phyloP scores from a whole-genome alignment of 208 protist species.

The Crithidia thermophila region DNA sequence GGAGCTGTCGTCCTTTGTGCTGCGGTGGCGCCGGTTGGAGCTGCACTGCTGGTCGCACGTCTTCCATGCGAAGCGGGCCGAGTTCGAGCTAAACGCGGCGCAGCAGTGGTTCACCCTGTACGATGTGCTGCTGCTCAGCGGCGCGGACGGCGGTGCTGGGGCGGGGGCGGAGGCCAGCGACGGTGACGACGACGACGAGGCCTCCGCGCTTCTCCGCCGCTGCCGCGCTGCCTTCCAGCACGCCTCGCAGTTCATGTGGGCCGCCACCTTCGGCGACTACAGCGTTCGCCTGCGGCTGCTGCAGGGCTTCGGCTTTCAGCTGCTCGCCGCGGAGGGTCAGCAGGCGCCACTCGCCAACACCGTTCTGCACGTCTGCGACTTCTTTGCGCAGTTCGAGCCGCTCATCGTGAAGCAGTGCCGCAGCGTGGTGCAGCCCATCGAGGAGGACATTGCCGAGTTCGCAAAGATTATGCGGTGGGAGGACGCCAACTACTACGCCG shows the following conservation, averaged over 20 bases:
- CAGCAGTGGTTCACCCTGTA: conserved; percentile 82
- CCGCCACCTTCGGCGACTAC: conserved; percentile 79
- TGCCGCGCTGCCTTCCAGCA: conserved; percentile 56
- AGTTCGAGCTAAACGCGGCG: conserved; percentile 67
- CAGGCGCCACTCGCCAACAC: conserved; percentile 70
- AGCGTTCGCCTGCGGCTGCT: conserved; percentile 64
- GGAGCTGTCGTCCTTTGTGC: conserved; percentile 90
- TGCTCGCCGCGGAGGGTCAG: conserved; percentile 41
- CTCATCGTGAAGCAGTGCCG: conserved; percentile 47
- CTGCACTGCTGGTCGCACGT: conserved; percentile 95
- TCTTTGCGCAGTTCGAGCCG: conserved; percentile 80
- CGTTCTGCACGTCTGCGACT: conserved; percentile 78
- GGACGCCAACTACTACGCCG: conserved; percentile 95
- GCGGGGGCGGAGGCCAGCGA: not conserved
- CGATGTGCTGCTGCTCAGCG: conserved; percentile 64
- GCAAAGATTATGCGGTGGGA: conserved; percentile 93
- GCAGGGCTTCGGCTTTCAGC: conserved; percentile 69
- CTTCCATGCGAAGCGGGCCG: conserved; percentile 82
- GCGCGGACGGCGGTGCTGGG: not conserved
- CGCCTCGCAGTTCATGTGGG: conserved; percentile 84
- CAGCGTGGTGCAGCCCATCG: conserved; percentile 62
- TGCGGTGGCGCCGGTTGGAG: conserved; percentile 97
- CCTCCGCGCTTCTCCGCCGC: conserved; percentile 19
- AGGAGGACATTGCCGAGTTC: conserved; percentile 90
- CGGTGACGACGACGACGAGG: conserved; percentile 24